A percentile compares a stretch with the other conserved stretches of the same genome.
These are phyloP conservation scores for Chaetoceros tenuissimus DNA, from an alignment of 108 stramenopile genomes.

Conservation along the genomic window DNA sequence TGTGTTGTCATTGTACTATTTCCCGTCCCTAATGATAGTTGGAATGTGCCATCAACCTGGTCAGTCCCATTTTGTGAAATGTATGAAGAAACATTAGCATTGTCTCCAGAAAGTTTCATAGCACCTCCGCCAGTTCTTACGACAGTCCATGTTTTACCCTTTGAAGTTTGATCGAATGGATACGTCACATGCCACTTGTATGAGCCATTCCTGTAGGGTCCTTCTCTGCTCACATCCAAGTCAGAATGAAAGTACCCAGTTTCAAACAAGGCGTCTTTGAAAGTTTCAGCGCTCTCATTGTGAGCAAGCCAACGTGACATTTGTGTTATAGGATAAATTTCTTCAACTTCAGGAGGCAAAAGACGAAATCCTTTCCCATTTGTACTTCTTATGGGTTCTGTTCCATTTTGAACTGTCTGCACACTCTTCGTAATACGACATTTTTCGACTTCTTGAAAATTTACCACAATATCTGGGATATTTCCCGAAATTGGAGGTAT, in stretches of 20 bases:
- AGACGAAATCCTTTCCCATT: neutral
- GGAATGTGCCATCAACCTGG: neutral
- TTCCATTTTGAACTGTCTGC: neutral
- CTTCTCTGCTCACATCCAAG: constrained; percentile 15
- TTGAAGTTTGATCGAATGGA: constrained; percentile 12
- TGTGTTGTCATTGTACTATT: constrained; percentile 10
- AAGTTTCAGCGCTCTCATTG: constrained; percentile 22
- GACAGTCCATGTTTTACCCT: constrained; percentile 19
- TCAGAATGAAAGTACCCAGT: constrained; percentile 17
- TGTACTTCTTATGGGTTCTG: too few species aligned
- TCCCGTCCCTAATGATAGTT: neutral
- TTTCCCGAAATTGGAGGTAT: too few species aligned
- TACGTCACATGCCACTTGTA: constrained; percentile 30
- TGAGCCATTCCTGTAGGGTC: constrained; percentile 11
- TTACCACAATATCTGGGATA: too few species aligned
- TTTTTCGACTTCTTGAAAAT: too few species aligned
- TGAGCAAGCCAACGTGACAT: constrained; percentile 18
- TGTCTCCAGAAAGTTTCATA: constrained; percentile 10
- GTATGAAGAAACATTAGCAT: constrained; percentile 13
- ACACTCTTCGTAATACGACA: neutral
- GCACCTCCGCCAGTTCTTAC: constrained; percentile 17
- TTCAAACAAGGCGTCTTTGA: constrained; percentile 23
- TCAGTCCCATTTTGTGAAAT: constrained; percentile 8
- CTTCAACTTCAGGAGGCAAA: neutral
- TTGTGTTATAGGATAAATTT: neutral